Conservation (phyloP, 1,284 basidiomycete species). For the Puccinia novopanici region DNA sequence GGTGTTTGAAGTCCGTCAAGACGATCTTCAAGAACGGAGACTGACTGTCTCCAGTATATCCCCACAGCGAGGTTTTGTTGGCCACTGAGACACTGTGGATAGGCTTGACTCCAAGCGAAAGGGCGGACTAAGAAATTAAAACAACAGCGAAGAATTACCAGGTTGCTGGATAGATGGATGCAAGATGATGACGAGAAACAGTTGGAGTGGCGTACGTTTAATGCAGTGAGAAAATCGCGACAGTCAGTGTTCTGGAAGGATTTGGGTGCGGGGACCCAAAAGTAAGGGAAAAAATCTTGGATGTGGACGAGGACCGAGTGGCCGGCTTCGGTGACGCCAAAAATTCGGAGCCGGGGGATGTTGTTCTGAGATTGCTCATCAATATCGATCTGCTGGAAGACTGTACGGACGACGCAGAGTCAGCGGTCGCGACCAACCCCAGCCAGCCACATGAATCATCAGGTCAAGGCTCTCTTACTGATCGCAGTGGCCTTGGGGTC, state of each 20-base stretch:
- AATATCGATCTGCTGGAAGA: conserved; percentile 92
- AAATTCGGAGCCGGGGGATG: conserved; percentile 71
- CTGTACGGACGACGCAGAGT: conserved; percentile 51
- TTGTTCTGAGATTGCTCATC: conserved; percentile 71
- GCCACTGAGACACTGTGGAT: conserved; percentile 62
- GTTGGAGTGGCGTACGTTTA: conserved; percentile 69
- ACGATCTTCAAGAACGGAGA: conserved; percentile 81
- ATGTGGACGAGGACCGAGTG: conserved; percentile 83
- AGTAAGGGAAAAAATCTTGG: conserved; percentile 81
- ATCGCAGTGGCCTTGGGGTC: conserved; percentile 69
- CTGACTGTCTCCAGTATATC: conserved; percentile 77
- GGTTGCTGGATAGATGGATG: neutral
- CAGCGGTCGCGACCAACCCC: conserved; percentile 56
- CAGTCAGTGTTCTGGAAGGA: conserved; percentile 74
- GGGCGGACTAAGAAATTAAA: neutral
- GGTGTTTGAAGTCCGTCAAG: conserved; percentile 69
- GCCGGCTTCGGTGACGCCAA: conserved; percentile 83
- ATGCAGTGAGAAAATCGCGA: conserved; percentile 67
- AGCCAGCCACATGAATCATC: conserved; percentile 54
- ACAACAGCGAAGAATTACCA: neutral
- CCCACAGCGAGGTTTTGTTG: conserved; percentile 75
- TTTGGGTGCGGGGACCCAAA: conserved; percentile 80
- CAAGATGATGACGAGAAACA: neutral
- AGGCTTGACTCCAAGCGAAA: conserved; percentile 54
- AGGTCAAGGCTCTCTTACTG: conserved; percentile 59